These are phyloP conservation scores for Moesziomyces antarcticus DNA, from an alignment of 1,284 basidiomycete genomes.

Conservation along the genomic window DNA sequence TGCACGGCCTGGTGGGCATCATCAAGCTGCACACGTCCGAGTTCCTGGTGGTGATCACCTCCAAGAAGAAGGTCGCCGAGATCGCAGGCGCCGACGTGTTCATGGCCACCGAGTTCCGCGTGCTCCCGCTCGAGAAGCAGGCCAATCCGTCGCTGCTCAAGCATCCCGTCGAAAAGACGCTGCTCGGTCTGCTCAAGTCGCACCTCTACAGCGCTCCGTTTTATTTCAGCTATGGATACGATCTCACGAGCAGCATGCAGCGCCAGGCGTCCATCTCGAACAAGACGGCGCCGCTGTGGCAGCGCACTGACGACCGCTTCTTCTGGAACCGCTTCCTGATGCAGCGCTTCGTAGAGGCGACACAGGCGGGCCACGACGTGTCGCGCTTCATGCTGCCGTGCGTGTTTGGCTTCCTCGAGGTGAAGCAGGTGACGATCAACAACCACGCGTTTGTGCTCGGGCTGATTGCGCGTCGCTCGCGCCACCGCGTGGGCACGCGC, in stretches of 20 bases:
- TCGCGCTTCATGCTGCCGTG: slow-evolving; percentile 83
- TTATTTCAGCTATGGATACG: slow-evolving; percentile 91
- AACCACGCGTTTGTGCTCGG: slow-evolving; percentile 83
- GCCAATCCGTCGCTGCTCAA: slow-evolving; percentile 74
- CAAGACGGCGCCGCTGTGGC: slow-evolving; percentile 75
- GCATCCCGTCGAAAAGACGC: slow-evolving; percentile 87
- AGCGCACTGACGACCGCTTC: slow-evolving; percentile 87
- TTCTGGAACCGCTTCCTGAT: slow-evolving; percentile 90
- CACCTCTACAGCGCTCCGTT: slow-evolving; percentile 84
- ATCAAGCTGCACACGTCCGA: slow-evolving; percentile 71
- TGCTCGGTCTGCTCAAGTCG: slow-evolving; percentile 85
- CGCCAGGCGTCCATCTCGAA: slow-evolving; percentile 75
- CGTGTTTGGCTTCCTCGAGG: slow-evolving; percentile 76
- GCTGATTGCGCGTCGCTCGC: slow-evolving; percentile 90
- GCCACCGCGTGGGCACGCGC: slow-evolving; percentile 92
- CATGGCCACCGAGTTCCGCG: slow-evolving; percentile 88
- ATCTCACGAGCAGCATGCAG: slow-evolving; percentile 89
- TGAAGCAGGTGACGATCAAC: slow-evolving; percentile 81
- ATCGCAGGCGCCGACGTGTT: slow-evolving; percentile 88
- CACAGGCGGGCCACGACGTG: slow-evolving; percentile 73
- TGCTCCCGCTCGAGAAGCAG: slow-evolving; percentile 81
- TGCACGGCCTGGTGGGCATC: slow-evolving; percentile 61
- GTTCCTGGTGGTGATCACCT: slow-evolving; percentile 90
- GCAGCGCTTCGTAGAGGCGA: slow-evolving; percentile 49
- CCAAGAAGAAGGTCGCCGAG: slow-evolving; percentile 80